Evolutionary conservation across 352 stramenopile genomes (phyloP), one percentile per base, ranked within the genome.

Genomic region (Elongisporangium senticosum): DNA sequence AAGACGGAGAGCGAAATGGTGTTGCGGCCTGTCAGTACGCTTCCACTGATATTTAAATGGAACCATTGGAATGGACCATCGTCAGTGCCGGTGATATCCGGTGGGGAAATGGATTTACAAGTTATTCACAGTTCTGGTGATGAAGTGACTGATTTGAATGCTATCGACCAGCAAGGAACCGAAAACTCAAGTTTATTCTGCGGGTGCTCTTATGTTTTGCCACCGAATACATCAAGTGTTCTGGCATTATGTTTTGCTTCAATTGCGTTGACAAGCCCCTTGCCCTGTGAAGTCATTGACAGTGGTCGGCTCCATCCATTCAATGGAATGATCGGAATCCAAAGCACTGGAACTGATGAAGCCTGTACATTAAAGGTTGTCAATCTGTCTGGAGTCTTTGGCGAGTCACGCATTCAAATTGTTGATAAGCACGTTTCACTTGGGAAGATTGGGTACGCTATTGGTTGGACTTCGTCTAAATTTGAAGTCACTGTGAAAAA

Each of bases 391-490:
- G 87, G 85, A 4, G 67, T 55, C 8, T 94, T 89, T 61, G 81
- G 81, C 11, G 79, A 95, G 51, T 72, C 87, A 6, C 64, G 54
- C 17, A 68, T 96, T 49, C 58, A 71, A 14, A 68, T 93, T 15
- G n/a, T 55, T 15, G 76, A 91, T 17, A 84, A 73, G 19, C 49
- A 53, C 13, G 50, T 95, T 19, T 73, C 72, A 26, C 64, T 96
- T 23, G 87, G 87, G 47, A 96, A 96, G 56, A 85, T 96, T 58
- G 83, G 85, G 2, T 95, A 92, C 55, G 79, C 74, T 7, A 74
- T 89, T 55, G 80, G 81, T 3, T 93, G 84, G 84, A 82, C 80
- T 61, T 77, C 77, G 14, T 87, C 75, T 0, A 67, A 55, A 15
- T 96, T 96, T 61, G 66, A 87, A 7, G 19, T 95, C 26, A 67